Percentiles rank a stretch among this genome's conserved stretches.
Conservation (phyloP, 352 stramenopile genomes). For the Phytopythium helicoides region DNA sequence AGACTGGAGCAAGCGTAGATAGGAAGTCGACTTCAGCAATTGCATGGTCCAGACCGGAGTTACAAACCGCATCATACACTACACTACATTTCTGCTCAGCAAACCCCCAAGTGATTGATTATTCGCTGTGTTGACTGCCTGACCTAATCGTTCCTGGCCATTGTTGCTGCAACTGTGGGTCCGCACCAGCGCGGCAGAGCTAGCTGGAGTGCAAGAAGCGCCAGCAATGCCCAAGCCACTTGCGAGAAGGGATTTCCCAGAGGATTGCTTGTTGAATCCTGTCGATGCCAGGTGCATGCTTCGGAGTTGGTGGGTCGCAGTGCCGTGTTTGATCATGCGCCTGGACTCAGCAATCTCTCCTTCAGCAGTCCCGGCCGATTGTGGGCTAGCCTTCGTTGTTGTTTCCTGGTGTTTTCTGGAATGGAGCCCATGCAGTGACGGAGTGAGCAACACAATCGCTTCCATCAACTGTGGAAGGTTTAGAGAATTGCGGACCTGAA, state of each 20-base stretch:
- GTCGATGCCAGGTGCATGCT: slow-evolving; percentile 24
- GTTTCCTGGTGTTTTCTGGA: slow-evolving; percentile 41
- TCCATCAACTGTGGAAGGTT: background rate
- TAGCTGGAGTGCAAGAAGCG: slow-evolving; percentile 30
- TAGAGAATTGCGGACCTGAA: slow-evolving; percentile 31
- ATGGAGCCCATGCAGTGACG: background rate
- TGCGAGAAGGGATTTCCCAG: background rate
- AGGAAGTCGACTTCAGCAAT: no score
- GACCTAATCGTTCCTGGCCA: background rate
- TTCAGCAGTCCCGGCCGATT: slow-evolving; percentile 6
- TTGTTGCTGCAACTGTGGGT: slow-evolving; percentile 30
- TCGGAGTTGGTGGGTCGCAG: slow-evolving; percentile 41
- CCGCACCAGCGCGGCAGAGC: slow-evolving; percentile 28
- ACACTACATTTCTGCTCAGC: background rate
- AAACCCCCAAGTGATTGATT: background rate
- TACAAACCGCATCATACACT: background rate
- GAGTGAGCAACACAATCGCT: background rate
- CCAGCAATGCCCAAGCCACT: slow-evolving; percentile 37
- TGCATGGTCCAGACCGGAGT: background rate
- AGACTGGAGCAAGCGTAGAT: slow-evolving; percentile 6
- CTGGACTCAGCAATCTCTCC: slow-evolving; percentile 23
- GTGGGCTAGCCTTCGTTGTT: slow-evolving; percentile 5
- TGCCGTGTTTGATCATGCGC: slow-evolving; percentile 42
- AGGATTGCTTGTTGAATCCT: background rate
- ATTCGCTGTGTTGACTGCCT: background rate